Percentiles rank a stretch among this genome's conserved stretches.
These are phyloP conservation scores for Centaurea solstitialis DNA, from an alignment of 129 eudicot genomes.

Conservation along the genomic window DNA sequence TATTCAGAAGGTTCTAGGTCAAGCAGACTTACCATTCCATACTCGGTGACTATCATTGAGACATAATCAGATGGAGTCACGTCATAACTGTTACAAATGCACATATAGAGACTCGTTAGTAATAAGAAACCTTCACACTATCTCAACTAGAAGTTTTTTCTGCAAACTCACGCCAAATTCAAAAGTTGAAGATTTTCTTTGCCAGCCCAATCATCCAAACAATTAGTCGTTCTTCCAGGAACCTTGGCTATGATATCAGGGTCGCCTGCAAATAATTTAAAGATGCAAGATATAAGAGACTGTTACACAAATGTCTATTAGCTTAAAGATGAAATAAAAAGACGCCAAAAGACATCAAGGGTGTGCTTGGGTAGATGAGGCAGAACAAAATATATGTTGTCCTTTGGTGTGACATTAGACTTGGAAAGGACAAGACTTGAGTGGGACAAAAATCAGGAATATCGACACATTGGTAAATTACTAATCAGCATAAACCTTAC, in stretches of 20 bases:
- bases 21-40: conserved; percentile 78
- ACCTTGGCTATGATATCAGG: conserved; percentile 78
- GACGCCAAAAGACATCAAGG: background rate
- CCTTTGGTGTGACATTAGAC: background rate
- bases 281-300: background rate
- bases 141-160: background rate
- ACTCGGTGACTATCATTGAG: conserved; percentile 80
- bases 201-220: conserved; percentile 57
- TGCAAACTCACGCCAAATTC: conserved; percentile 70
- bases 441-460: background rate
- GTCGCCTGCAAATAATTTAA: conserved; percentile 54
- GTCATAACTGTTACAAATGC: conserved; percentile 62
- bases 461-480: background rate
- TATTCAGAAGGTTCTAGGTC: conserved; percentile 2
- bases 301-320: background rate
- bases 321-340: conserved; percentile 9
- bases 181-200: conserved; percentile 64
- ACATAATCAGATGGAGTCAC: conserved; percentile 89
- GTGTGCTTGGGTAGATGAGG: background rate
- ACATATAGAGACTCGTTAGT: conserved; percentile 19
- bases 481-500: too few species aligned
- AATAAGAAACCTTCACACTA: conserved; percentile 1
- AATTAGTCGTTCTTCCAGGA: conserved; percentile 55
- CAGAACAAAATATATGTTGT: background rate
- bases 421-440: background rate